Evolutionary conservation across 108 stramenopile species (phyloP).

Genomic region (Nitzschia inconspicua): DNA sequence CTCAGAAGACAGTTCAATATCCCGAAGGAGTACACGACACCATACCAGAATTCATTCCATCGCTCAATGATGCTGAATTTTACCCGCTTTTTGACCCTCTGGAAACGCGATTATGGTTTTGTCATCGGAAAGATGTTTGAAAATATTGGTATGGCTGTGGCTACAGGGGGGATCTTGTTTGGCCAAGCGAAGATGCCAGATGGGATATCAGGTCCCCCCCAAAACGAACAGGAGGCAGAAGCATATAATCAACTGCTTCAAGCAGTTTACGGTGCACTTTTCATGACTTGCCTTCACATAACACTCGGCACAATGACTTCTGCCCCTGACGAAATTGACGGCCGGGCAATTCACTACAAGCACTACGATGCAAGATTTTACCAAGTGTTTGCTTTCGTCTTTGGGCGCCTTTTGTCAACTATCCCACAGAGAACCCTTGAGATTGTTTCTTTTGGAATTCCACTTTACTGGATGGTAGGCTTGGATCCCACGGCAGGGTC

Average conservation of each 20-base stretch:
- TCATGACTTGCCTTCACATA: no score
- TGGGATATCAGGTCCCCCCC: no score
- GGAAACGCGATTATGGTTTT: conserved; percentile 52
- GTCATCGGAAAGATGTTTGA: conserved; percentile 56
- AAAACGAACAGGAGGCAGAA: no score
- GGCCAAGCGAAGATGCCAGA: no score
- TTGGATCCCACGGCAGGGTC: conserved; percentile 22
- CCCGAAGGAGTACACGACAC: no score
- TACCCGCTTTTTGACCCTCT: conserved; percentile 42
- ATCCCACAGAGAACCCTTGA: no score
- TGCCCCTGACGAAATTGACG: conserved; percentile 50
- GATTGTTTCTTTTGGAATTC: conserved; percentile 45
- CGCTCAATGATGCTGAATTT: no score
- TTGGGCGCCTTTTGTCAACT: conserved; percentile 39
- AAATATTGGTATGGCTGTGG: conserved; percentile 47
- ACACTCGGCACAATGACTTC: no score
- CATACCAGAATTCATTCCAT: no score
- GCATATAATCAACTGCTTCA: no score
- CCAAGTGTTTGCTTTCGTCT: no score
- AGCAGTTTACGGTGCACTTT: conserved; percentile 57
- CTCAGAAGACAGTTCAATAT: no score
- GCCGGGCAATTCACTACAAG: conserved; percentile 43
- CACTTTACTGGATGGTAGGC: conserved; percentile 63
- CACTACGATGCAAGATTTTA: conserved; percentile 50
- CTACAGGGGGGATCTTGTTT: conserved; percentile 53